A percentile compares a stretch with the other conserved stretches of the same genome.
These are phyloP conservation scores for Cucurbita argyrosperma DNA, from an alignment of 306 rosid species.

Conservation along the genomic window DNA sequence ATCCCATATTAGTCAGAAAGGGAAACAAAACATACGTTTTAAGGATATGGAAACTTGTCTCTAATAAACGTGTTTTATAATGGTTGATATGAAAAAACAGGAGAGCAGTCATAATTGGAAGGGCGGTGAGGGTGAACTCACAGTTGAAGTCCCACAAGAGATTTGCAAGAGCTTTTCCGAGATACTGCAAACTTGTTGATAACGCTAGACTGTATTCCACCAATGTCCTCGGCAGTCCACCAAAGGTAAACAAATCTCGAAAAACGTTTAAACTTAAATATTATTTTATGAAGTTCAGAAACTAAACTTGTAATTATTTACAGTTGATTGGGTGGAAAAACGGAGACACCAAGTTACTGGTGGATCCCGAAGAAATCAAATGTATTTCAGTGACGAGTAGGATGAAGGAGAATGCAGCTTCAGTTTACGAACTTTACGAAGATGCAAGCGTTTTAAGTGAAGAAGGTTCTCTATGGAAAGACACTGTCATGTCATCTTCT, in stretches of 20 bases:
- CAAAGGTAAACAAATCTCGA: slow-evolving; percentile 30
- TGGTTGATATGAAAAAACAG: slow-evolving; percentile 16
- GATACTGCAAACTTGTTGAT: slow-evolving; percentile 71
- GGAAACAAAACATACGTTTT: too few relatives aligned
- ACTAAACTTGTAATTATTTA: too few relatives aligned
- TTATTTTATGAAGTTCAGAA: too few relatives aligned
- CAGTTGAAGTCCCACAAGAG: slow-evolving; percentile 81
- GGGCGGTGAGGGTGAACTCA: slow-evolving; percentile 83
- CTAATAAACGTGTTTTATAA: too few relatives aligned
- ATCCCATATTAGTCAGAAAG: too few relatives aligned
- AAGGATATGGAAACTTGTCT: too few relatives aligned
- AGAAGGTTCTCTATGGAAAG: slow-evolving; percentile 58
- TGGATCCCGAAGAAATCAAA: slow-evolving; percentile 49
- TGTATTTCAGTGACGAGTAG: slow-evolving; percentile 25
- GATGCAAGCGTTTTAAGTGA: slow-evolving; percentile 21
- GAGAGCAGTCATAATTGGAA: slow-evolving; percentile 59
- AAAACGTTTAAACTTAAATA: too few relatives aligned
- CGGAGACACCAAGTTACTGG: slow-evolving; percentile 35
- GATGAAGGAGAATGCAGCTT: slow-evolving; percentile 56
- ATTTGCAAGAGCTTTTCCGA: slow-evolving; percentile 58
- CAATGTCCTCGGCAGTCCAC: slow-evolving; percentile 37
- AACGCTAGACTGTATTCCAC: slow-evolving; percentile 59
- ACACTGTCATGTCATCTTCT: slow-evolving; percentile 37
- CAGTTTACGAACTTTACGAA: slow-evolving; percentile 48
- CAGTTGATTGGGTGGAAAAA: slow-evolving; percentile 75